Conservation (phyloP, 2,329 filamentous ascomycete genomes). For the Thelonectria olida region DNA sequence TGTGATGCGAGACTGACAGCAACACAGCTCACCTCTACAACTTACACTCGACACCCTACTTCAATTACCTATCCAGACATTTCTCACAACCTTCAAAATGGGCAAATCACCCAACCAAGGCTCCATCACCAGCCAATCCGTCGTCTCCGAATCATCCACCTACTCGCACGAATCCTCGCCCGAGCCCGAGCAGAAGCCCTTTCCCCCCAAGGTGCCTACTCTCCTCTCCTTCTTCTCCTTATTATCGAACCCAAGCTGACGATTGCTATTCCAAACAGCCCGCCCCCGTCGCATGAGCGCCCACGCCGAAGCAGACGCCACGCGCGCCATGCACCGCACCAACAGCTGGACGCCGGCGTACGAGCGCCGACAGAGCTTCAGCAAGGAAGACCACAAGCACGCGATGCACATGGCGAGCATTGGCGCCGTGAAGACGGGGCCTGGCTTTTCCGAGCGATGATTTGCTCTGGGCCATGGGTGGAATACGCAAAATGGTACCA, state of each 20-base stretch:
- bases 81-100: not conserved
- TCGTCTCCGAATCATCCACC: not conserved
- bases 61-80: too few species aligned
- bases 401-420: constrained; percentile 58
- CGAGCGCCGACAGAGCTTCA: constrained; percentile 61
- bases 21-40: not conserved
- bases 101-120: not conserved
- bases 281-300: constrained; percentile 21
- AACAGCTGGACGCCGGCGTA: constrained; percentile 57
- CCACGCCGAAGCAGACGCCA: constrained; percentile 39
- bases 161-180: not conserved
- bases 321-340: constrained; percentile 46
- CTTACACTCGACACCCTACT: not conserved
- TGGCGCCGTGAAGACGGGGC: constrained; percentile 45
- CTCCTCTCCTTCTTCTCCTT: not conserved
- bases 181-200: not conserved
- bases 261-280: not conserved
- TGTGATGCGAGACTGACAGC: not conserved
- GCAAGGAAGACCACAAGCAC: constrained; percentile 63
- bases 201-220: not conserved
- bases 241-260: not conserved
- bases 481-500: too few species aligned
- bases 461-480: too few species aligned
- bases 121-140: not conserved
- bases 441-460: constrained; percentile 54